These are phyloP conservation scores for Candida nonsorbophila DNA, from an alignment of 805 yeast species.

Conservation along the genomic window DNA sequence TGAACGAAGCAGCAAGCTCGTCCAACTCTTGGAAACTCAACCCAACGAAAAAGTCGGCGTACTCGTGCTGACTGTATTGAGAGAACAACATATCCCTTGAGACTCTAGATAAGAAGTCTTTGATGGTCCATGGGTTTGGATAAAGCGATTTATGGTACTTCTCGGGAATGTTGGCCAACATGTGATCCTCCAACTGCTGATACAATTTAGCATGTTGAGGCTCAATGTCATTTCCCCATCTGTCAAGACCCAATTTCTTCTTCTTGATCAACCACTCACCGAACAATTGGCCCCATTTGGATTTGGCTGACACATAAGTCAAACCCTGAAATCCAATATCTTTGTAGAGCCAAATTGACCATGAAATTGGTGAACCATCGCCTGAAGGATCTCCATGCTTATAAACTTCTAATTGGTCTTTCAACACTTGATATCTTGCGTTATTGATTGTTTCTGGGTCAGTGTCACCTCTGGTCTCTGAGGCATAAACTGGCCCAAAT, in stretches of 20 bases:
- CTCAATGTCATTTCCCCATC: conserved; percentile 46
- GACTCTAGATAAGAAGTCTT: conserved; percentile 34
- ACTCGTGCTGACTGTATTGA: conserved; percentile 40
- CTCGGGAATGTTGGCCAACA: conserved; percentile 35
- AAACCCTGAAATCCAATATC: conserved; percentile 50
- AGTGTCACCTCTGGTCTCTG: conserved; percentile 36
- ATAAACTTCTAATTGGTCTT: conserved; percentile 42
- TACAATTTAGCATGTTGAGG: conserved; percentile 34
- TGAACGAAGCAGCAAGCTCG: conserved; percentile 47
- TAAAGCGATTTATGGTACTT: conserved; percentile 34
- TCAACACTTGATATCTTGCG: conserved; percentile 37
- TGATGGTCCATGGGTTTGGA: conserved; percentile 35
- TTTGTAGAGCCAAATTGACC: conserved; percentile 52
- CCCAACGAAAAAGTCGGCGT: conserved; percentile 38
- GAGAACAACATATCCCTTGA: conserved; percentile 39
- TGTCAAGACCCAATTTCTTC: conserved; percentile 40
- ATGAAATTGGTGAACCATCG: conserved; percentile 38
- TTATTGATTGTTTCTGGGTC: conserved; percentile 32
- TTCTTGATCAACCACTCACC: conserved; percentile 40
- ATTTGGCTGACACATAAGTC: conserved; percentile 40
- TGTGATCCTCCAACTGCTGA: conserved; percentile 29
- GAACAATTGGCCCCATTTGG: conserved; percentile 38
- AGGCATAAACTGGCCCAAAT: conserved; percentile 47
- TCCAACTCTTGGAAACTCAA: conserved; percentile 42
- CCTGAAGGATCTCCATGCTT: conserved; percentile 44